These are phyloP conservation scores for Chlorella sp. DNA, from an alignment of 139 green algal genomes.

Conservation along the genomic window DNA sequence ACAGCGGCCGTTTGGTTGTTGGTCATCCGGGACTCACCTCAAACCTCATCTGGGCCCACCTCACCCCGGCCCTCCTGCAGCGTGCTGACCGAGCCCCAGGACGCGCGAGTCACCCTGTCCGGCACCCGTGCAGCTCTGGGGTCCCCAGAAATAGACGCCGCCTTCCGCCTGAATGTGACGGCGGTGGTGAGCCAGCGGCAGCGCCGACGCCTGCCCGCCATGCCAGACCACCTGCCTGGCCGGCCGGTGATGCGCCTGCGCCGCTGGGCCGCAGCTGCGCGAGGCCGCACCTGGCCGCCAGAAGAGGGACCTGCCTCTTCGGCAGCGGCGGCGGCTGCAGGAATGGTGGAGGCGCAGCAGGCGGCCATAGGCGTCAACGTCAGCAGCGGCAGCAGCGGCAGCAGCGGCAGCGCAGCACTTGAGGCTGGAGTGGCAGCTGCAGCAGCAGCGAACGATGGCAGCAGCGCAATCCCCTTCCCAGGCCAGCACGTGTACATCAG, in stretches of 20 bases:
- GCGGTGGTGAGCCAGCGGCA: slow-evolving; percentile 31
- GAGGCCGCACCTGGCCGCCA: slow-evolving; percentile 2
- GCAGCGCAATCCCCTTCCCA: background rate
- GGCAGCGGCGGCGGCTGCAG: background rate
- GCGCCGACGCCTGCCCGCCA: background rate
- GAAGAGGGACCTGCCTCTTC: background rate
- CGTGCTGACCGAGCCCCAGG: background rate
- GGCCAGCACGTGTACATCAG: slow-evolving; percentile 21
- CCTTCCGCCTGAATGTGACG: slow-evolving; percentile 41
- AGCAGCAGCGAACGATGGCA: background rate
- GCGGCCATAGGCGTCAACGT: background rate
- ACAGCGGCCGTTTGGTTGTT: no score
- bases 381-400: background rate
- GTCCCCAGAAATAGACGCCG: slow-evolving; percentile 31
- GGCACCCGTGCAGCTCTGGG: slow-evolving; percentile 32
- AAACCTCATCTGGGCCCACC: no score
- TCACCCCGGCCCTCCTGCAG: background rate
- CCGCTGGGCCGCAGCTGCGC: slow-evolving; percentile 31
- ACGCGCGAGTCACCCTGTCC: slow-evolving; percentile 28
- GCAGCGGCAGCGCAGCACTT: background rate
- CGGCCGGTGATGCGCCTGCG: slow-evolving; percentile 42
- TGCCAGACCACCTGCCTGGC: slow-evolving; percentile 41
- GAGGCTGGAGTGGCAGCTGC: background rate
- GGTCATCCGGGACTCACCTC: no score
- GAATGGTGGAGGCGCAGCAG: background rate